Evolutionary conservation across 495 filamentous ascomycete species (phyloP).

Genomic region (Penicillium roqueforti): DNA sequence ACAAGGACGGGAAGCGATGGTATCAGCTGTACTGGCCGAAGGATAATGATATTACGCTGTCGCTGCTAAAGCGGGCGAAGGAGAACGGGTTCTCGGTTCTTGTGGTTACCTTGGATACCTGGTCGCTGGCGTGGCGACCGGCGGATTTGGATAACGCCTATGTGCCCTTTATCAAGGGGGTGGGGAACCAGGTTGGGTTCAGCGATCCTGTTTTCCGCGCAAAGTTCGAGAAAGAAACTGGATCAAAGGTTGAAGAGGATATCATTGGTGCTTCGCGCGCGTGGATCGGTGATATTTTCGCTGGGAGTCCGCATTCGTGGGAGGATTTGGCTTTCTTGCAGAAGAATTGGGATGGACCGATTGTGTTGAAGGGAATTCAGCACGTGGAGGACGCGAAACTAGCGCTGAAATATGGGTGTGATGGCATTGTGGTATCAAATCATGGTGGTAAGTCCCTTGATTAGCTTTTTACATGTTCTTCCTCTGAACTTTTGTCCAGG

Average conservation of each 20-base stretch:
- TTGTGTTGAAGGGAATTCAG: slow-evolving; percentile 49
- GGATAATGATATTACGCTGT: slow-evolving; percentile 55
- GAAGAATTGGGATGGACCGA: slow-evolving; percentile 57
- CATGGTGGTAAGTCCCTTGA: slow-evolving; percentile 42
- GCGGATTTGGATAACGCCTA: slow-evolving; percentile 61
- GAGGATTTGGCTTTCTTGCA: slow-evolving; percentile 52
- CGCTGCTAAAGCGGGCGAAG: slow-evolving; percentile 59
- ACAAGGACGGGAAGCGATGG: slow-evolving; percentile 44
- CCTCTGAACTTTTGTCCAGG: slow-evolving; percentile 31
- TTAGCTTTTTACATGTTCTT: background rate
- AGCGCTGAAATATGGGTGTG: slow-evolving; percentile 45
- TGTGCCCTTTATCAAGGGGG: slow-evolving; percentile 44
- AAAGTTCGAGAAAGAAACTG: slow-evolving; percentile 47
- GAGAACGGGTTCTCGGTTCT: slow-evolving; percentile 44
- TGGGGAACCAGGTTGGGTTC: slow-evolving; percentile 43
- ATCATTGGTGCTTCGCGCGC: slow-evolving; percentile 38
- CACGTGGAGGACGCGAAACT: slow-evolving; percentile 48
- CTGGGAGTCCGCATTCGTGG: slow-evolving; percentile 53
- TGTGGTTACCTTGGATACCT: slow-evolving; percentile 43
- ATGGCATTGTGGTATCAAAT: slow-evolving; percentile 54
- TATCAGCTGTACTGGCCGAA: slow-evolving; percentile 70
- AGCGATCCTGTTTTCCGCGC: slow-evolving; percentile 60
- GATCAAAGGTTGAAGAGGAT: slow-evolving; percentile 47
- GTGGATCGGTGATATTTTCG: slow-evolving; percentile 50
- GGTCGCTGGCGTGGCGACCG: slow-evolving; percentile 52